These are phyloP conservation scores for Ustilago esculenta DNA, from an alignment of 1,284 basidiomycete species.

Conservation along the genomic window DNA sequence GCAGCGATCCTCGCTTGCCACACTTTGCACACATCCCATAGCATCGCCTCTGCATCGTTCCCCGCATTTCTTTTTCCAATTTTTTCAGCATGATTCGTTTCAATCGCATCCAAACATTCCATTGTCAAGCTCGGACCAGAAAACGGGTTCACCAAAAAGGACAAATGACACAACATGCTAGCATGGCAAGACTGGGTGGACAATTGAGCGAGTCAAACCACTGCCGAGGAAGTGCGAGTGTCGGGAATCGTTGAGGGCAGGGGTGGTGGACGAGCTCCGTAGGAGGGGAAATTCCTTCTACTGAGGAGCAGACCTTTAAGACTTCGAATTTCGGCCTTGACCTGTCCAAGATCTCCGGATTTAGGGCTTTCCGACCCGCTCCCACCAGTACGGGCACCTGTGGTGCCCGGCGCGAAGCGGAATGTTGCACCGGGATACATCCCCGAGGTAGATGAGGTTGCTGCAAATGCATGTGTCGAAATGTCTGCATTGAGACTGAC, in stretches of 20 bases:
- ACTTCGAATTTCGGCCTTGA: slow-evolving; percentile 63
- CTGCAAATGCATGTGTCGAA: slow-evolving; percentile 36
- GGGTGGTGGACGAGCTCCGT: slow-evolving; percentile 33
- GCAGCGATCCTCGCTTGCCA: too few relatives aligned
- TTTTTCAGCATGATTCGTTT: too few relatives aligned
- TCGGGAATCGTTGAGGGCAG: slow-evolving; percentile 15
- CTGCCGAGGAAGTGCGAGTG: slow-evolving; percentile 16
- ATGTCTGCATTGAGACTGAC: slow-evolving; percentile 43
- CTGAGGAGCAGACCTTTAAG: slow-evolving; percentile 63
- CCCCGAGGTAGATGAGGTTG: slow-evolving; percentile 1
- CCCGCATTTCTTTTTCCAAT: too few relatives aligned
- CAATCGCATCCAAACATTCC: too few relatives aligned
- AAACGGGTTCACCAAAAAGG: too few relatives aligned
- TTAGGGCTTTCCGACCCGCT: slow-evolving; percentile 26
- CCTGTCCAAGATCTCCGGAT: slow-evolving; percentile 53
- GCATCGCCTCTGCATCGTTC: too few relatives aligned
- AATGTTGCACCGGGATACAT: slow-evolving; percentile 7
- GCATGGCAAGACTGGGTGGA: too few relatives aligned
- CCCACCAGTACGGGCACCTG: slow-evolving; percentile 1
- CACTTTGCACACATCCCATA: too few relatives aligned
- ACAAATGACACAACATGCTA: too few relatives aligned
- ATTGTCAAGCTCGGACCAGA: too few relatives aligned
- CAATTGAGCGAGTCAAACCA: slow-evolving; percentile 15
- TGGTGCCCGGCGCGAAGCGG: slow-evolving; percentile 10
- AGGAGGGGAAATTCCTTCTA: slow-evolving; percentile 55